Evolutionary conservation across 2,329 filamentous ascomycete genomes (phyloP).

Genomic region (Diaporthe destruens): DNA sequence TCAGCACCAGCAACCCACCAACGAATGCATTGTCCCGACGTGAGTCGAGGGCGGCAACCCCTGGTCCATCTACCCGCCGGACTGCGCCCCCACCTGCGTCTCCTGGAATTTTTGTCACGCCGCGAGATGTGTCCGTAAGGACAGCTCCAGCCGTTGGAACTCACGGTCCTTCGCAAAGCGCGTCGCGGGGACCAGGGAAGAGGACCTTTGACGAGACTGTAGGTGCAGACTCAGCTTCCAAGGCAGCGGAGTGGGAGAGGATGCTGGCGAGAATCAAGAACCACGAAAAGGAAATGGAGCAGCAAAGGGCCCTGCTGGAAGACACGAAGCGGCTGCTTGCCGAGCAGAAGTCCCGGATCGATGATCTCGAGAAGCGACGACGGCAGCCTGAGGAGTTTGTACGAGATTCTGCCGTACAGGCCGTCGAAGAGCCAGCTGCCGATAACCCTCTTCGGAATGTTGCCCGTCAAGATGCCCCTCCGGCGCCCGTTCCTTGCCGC

Average conservation of each 20-base stretch:
- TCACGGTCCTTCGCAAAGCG: neutral
- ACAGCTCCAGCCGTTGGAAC: neutral
- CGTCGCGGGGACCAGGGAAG: neutral
- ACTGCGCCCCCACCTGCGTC: neutral
- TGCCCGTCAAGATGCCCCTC: neutral
- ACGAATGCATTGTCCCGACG: neutral
- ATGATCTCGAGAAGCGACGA: slow-evolving; percentile 16
- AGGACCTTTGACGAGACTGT: neutral
- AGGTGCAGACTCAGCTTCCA: neutral
- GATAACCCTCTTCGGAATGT: neutral
- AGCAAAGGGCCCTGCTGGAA: neutral
- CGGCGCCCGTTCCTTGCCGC: neutral
- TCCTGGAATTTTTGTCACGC: slow-evolving; percentile 3
- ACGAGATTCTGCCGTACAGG: neutral
- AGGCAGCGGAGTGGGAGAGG: slow-evolving; percentile 4
- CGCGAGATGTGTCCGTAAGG: neutral
- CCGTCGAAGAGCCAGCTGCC: neutral
- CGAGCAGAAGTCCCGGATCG: slow-evolving; percentile 26
- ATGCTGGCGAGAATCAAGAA: slow-evolving; percentile 8
- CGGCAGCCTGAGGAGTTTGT: neutral
- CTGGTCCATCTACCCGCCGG: slow-evolving; percentile 17
- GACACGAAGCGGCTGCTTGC: neutral
- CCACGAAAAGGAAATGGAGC: slow-evolving; percentile 22
- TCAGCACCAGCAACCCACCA: neutral
- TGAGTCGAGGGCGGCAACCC: slow-evolving; percentile 4